These are phyloP conservation scores for Pseudogymnoascus sp. DNA, from an alignment of 2,329 filamentous ascomycete genomes.

Conservation along the genomic window DNA sequence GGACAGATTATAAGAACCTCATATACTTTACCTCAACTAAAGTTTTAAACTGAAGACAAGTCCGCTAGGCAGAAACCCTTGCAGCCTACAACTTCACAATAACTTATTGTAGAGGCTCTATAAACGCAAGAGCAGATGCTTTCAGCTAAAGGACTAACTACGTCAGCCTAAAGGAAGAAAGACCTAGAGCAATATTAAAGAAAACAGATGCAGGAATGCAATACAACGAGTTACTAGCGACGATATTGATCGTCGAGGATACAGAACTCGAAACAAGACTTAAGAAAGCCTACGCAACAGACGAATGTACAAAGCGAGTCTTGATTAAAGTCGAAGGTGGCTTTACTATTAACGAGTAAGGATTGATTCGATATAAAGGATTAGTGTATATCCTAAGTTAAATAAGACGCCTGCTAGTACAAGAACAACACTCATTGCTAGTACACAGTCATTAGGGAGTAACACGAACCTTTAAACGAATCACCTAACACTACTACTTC, in stretches of 20 bases:
- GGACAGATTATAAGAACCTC: conserved; percentile 25
- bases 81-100: conserved; percentile 21
- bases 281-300: background rate
- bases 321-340: background rate
- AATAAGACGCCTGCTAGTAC: background rate
- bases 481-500: background rate
- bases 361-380: background rate
- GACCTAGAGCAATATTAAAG: background rate
- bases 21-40: conserved; percentile 23
- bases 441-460: background rate
- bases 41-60: conserved; percentile 18
- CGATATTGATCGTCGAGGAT: background rate
- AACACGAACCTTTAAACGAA: background rate
- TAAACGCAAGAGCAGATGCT: background rate
- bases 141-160: background rate
- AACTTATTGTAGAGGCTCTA: conserved; percentile 5
- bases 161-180: background rate
- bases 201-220: background rate
- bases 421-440: background rate
- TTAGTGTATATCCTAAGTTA: background rate
- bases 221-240: background rate
- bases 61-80: conserved; percentile 20
- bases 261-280: background rate
- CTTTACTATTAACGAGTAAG: background rate
- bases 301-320: background rate